Evolutionary conservation across 768 basidiomycete species (phyloP).

Genomic region (Lactarius deliciosus): DNA sequence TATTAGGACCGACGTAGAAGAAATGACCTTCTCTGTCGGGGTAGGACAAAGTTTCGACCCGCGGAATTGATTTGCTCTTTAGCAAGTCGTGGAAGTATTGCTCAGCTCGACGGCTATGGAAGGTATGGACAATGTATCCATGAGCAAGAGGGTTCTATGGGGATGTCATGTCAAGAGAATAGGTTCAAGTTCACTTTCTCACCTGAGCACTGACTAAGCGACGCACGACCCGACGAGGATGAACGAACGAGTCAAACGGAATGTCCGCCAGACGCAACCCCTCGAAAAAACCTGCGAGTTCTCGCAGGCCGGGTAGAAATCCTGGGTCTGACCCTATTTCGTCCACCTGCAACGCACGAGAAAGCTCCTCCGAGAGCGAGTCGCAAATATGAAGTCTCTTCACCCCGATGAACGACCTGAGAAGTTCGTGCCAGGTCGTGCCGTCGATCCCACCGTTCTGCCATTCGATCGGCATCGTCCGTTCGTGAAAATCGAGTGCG

Average conservation of each 20-base stretch:
- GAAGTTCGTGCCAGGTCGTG: not conserved
- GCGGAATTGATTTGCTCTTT: not conserved
- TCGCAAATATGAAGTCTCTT: not conserved
- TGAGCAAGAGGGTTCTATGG: constrained; percentile 10
- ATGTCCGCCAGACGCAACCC: not conserved
- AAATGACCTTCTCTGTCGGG: not conserved
- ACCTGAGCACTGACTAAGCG: not conserved
- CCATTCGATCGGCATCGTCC: not conserved
- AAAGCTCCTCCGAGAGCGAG: not conserved
- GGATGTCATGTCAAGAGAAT: not conserved
- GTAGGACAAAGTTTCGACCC: not conserved
- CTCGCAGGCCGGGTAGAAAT: not conserved
- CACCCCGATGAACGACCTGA: not conserved
- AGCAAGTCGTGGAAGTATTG: not conserved
- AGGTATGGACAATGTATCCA: constrained; percentile 8
- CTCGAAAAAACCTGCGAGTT: not conserved
- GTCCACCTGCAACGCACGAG: not conserved
- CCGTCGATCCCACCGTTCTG: not conserved
- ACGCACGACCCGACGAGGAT: not conserved
- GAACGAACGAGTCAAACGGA: not conserved
- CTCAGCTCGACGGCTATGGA: not conserved
- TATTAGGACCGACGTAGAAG: not conserved
- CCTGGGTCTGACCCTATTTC: not conserved
- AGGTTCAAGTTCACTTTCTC: not conserved
- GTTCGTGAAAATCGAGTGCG: not conserved